A percentile compares a stretch with the other conserved stretches of the same genome.
These are phyloP conservation scores for Alternaria triticimaculans DNA, from an alignment of 2,329 filamentous ascomycete species.

Conservation along the genomic window DNA sequence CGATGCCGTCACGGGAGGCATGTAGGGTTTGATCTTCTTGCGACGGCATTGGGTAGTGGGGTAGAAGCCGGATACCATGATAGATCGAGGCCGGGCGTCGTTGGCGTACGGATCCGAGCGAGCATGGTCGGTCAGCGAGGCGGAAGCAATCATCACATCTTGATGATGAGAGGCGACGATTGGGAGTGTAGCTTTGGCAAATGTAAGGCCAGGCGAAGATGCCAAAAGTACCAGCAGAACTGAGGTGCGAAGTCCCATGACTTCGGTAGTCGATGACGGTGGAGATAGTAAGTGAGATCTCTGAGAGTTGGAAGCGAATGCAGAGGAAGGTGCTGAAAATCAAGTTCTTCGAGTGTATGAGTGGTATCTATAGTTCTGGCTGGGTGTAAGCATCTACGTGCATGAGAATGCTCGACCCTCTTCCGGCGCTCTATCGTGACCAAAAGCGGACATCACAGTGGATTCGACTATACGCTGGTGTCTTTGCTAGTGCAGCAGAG, in stretches of 20 bases:
- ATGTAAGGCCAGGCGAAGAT: not conserved
- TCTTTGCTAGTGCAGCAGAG: not conserved
- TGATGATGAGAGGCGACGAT: constrained; percentile 17
- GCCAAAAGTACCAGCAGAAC: constrained; percentile 4
- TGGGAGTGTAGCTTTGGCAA: constrained; percentile 13
- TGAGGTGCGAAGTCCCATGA: constrained; percentile 2
- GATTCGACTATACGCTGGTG: not conserved
- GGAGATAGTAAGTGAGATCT: not conserved
- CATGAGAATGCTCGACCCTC: not conserved
- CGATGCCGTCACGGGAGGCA: constrained; percentile 29
- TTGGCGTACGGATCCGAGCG: constrained; percentile 32
- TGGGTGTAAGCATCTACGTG: not conserved
- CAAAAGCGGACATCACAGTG: not conserved
- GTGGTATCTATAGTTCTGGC: not conserved
- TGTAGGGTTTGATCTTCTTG: constrained; percentile 21
- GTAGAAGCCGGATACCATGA: constrained; percentile 36
- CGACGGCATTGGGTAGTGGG: constrained; percentile 23
- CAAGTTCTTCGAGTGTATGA: not conserved
- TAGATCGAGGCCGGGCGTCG: constrained; percentile 19
- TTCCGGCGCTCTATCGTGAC: constrained; percentile 1
- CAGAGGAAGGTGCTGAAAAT: not conserved
- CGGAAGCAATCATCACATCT: constrained; percentile 20
- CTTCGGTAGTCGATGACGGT: not conserved
- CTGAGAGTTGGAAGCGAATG: not conserved
- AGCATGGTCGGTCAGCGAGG: constrained; percentile 22